phyloP scores from a whole-genome alignment of 2,329 filamentous ascomycete species.

The Metarhizium robertsii region DNA sequence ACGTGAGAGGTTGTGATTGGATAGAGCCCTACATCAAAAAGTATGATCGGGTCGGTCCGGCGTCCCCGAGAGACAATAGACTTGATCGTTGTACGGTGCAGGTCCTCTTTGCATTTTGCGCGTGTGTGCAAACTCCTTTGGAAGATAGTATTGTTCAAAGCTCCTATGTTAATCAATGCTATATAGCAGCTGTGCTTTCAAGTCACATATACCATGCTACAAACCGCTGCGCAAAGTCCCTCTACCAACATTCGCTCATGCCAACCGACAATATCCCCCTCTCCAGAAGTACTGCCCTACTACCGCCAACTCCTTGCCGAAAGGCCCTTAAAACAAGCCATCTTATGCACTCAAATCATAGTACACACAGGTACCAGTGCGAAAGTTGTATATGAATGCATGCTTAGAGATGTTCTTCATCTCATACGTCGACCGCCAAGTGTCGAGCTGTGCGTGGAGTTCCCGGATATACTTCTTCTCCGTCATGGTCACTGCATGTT shows the following conservation, averaged over 20 bases:
- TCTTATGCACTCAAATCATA: conserved; percentile 60
- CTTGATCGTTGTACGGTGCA: too few relatives aligned
- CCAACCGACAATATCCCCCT: not conserved
- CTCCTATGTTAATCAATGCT: too few relatives aligned
- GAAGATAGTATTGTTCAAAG: too few relatives aligned
- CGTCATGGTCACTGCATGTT: conserved; percentile 65
- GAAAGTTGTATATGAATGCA: conserved; percentile 86
- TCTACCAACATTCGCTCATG: not conserved
- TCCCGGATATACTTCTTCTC: conserved; percentile 79
- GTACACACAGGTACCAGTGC: conserved; percentile 74
- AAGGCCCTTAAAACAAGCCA: not conserved
- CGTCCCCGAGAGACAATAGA: too few relatives aligned
- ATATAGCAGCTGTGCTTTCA: too few relatives aligned
- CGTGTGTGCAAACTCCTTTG: too few relatives aligned
- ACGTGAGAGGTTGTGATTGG: too few relatives aligned
- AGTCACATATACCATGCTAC: not conserved
- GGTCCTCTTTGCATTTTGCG: too few relatives aligned
- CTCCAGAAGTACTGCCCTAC: not conserved
- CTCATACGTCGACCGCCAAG: conserved; percentile 51
- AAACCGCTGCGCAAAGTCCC: not conserved
- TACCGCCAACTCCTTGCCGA: too few relatives aligned
- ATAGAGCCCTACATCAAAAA: too few relatives aligned
- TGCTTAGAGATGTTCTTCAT: conserved; percentile 49
- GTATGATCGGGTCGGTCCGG: too few relatives aligned
- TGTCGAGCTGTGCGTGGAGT: conserved; percentile 65